These are phyloP conservation scores for Solanum hybrid DNA, from an alignment of 305 asterid species.

Conservation along the genomic window DNA sequence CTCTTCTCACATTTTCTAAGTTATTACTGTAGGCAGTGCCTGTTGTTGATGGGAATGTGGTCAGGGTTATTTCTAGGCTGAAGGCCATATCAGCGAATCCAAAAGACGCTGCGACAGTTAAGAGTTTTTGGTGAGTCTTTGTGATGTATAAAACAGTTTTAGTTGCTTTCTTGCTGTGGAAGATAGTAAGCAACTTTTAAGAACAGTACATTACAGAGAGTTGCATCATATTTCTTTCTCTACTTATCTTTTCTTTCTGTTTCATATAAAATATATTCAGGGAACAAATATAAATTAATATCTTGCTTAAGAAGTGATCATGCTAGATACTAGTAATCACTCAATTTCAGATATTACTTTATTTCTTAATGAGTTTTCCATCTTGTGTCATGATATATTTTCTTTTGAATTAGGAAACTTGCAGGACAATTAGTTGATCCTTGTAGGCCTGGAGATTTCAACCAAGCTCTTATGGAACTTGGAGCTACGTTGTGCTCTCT, in stretches of 20 bases:
- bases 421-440: slow-evolving; percentile 80
- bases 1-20: neutral
- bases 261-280: neutral
- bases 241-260: neutral
- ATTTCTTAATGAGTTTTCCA: neutral
- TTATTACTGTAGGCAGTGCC: slow-evolving; percentile 65
- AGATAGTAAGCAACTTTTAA: neutral
- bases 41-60: slow-evolving; percentile 93
- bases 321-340: neutral
- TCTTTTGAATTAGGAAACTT: slow-evolving; percentile 48
- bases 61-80: slow-evolving; percentile 79
- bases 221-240: neutral
- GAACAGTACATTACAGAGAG: neutral
- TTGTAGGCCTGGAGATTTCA: slow-evolving; percentile 89
- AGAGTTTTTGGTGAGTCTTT: slow-evolving; percentile 61
- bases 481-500: slow-evolving; percentile 81
- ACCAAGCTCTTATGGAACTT: slow-evolving; percentile 96
- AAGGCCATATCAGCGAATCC: slow-evolving; percentile 89
- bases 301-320: neutral
- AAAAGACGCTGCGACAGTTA: slow-evolving; percentile 48
- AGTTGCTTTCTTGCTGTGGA: neutral
- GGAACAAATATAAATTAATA: neutral
- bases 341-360: neutral
- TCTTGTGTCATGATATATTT: neutral
- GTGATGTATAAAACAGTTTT: neutral